These are phyloP conservation scores for Helianthus annuus DNA, from an alignment of 129 eudicot species.

Conservation along the genomic window HanXRQr2.0-SUNRISE NC_035435.2:176058044-176058543, in stretches of 20 bases:
- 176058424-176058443: constrained; percentile 62
- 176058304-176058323: constrained; percentile 42
- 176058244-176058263: constrained; percentile 42
- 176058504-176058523: no score
- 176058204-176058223: no score
- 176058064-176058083: no score
- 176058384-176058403: constrained; percentile 49
- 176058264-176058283: constrained; percentile 87
- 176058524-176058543: not conserved
- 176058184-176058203: no score
- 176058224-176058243: no score
- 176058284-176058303: constrained; percentile 85
- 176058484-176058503: no score
- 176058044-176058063: no score
- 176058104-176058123: no score
- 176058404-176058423: constrained; percentile 60
- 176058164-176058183: no score
- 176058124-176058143: no score
- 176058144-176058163: no score
- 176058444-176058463: constrained; percentile 60
- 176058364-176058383: constrained; percentile 55
- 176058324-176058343: constrained; percentile 40
- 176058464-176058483: not conserved
- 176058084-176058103: no score
- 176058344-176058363: constrained; percentile 61